A percentile compares a stretch with the other conserved stretches of the same genome.
Conservation (phyloP, 2,329 filamentous ascomycete species). For the Ophiocordyceps australis region DNA sequence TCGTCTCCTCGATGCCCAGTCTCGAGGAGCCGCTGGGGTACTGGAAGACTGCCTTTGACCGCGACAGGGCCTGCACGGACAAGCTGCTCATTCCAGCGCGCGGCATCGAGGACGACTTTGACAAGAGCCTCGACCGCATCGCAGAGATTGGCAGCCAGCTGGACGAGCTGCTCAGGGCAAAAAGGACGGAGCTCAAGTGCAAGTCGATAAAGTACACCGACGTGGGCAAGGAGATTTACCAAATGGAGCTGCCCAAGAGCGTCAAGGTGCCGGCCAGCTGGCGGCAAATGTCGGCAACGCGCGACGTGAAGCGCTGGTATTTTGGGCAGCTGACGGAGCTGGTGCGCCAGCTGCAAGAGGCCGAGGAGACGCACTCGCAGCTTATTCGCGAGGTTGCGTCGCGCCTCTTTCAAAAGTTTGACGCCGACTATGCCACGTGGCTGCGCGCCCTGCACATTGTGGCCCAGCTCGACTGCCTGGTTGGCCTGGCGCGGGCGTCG, state of each 20-base stretch:
- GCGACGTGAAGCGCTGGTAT: constrained; percentile 84
- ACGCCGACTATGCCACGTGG: constrained; percentile 73
- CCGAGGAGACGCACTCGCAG: constrained; percentile 83
- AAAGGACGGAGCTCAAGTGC: constrained; percentile 57
- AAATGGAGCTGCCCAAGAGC: constrained; percentile 75
- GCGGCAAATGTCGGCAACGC: constrained; percentile 93
- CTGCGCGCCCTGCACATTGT: constrained; percentile 78
- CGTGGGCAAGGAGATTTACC: constrained; percentile 92
- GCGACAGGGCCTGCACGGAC: constrained; percentile 56
- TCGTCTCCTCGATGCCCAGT: constrained; percentile 75
- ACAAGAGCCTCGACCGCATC: constrained; percentile 62
- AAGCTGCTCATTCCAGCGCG: constrained; percentile 71
- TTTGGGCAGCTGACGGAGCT: constrained; percentile 66
- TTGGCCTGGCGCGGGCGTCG: constrained; percentile 83
- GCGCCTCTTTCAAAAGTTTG: constrained; percentile 76
- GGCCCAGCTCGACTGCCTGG: constrained; percentile 84
- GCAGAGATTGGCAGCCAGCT: constrained; percentile 59
- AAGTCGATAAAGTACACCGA: constrained; percentile 60
- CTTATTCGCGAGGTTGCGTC: constrained; percentile 73
- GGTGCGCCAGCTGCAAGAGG: constrained; percentile 79
- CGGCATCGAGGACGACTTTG: constrained; percentile 84
- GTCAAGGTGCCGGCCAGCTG: constrained; percentile 76
- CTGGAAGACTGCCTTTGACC: constrained; percentile 89
- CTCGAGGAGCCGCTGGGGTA: constrained; percentile 55
- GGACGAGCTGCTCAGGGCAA: constrained; percentile 49